Conservation (phyloP, 1,284 basidiomycete species). For the Paramarasmius palmivorus region DNA sequence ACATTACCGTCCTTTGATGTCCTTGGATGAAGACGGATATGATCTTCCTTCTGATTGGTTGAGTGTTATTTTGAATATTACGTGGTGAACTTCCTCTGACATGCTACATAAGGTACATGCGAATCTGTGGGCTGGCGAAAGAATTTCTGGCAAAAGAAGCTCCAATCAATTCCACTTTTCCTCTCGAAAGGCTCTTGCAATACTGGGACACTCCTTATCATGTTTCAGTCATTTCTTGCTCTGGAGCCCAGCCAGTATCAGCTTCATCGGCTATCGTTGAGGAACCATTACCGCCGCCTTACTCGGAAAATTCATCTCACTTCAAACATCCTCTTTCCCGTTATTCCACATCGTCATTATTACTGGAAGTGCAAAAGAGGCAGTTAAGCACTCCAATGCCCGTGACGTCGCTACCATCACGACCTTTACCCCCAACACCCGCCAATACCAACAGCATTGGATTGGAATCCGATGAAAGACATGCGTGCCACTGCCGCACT, state of each 20-base stretch:
- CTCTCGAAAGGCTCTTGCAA: not conserved
- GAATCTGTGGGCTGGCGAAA: slow-evolving; percentile 68
- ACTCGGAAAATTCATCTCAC: too few species aligned
- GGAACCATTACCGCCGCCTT: too few species aligned
- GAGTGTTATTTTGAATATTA: slow-evolving; percentile 17
- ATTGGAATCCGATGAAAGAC: too few species aligned
- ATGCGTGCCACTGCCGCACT: too few species aligned
- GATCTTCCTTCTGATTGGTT: slow-evolving; percentile 74
- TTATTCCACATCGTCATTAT: too few species aligned
- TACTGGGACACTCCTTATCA: not conserved
- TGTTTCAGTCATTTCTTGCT: not conserved
- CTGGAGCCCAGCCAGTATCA: not conserved
- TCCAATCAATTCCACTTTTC: not conserved
- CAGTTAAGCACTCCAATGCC: too few species aligned
- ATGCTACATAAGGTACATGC: slow-evolving; percentile 64
- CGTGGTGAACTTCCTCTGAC: not conserved
- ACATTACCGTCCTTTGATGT: slow-evolving; percentile 56
- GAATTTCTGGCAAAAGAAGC: slow-evolving; percentile 60
- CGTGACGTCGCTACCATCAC: too few species aligned
- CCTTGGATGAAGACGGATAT: slow-evolving; percentile 70
- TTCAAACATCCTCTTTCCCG: too few species aligned
- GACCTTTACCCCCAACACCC: too few species aligned
- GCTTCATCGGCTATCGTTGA: not conserved
- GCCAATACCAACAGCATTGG: too few species aligned
- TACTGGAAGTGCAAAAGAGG: too few species aligned